Base-by-base conservation (phyloP, 2,329 filamentous ascomycete genomes). In the Amauroascus verrucosus region DNA sequence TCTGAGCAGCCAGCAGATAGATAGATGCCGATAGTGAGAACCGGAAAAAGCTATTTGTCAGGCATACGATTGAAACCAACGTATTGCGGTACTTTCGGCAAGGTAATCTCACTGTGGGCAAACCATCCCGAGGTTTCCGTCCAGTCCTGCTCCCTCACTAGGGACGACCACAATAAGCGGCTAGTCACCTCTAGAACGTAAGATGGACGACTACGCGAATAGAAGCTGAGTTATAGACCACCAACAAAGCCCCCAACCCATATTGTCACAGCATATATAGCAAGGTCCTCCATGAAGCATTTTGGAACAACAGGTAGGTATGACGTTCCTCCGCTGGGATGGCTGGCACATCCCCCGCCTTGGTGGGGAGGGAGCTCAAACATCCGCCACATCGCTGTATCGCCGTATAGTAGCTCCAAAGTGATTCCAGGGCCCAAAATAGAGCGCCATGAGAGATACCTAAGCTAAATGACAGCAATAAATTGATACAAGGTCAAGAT, bases 171-270 rank as follows among this genome's bases (percentile, higher is more conserved):
- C 18, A 22, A 41, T 4, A 8, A 1, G 18, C 5, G 37, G 20
- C 14, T 3, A 8, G 35, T 44, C 13, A n/a, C 28, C 18, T 2
- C 16, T 18, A 16, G 16, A 24, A 3, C n/a, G 37, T 16, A 33
- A 43, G 38, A 44, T 33, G 4, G 16, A 44, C 48, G 20, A 43
- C 48, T 51, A 51, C 48, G 26, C 48, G 26, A 35, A 33, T 51
- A 24, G 38, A 1, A 44, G 24, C 26, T 35, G n/a, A 14, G 37
- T 43, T 32, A 33, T 33, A 38, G 33, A 5, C 18, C 33, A 38
- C 13, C 46, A 7, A 38, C 28, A 18, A 16, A 38, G n/a, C n/a
- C 33, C 28, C 26, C 43, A 13, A 18, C 6, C n/a, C 26, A 33
- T 46, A 16, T 8, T 8, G 11, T 28, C 24, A 30, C 24, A 45